Conservation (phyloP, 257 asterid genomes). For the Salvia hispanica region DNA sequence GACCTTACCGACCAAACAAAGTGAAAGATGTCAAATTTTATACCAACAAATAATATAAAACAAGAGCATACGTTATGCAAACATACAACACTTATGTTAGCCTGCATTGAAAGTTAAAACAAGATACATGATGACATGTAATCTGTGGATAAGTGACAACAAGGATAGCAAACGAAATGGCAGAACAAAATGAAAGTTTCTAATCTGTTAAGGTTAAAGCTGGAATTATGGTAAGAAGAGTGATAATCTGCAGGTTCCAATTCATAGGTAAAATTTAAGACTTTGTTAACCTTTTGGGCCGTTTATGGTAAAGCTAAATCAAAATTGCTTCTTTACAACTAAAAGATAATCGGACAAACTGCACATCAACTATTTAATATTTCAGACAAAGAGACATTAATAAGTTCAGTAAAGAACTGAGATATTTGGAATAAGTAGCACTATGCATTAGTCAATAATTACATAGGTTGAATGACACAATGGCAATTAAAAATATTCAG, state of each 20-base stretch:
- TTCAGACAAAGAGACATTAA: background rate
- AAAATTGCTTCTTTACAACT: background rate
- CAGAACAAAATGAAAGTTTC: background rate
- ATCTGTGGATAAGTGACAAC: no score
- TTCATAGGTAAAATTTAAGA: background rate
- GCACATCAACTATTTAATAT: no score
- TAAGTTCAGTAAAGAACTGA: background rate
- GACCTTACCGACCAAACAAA: background rate
- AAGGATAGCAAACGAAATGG: slow-evolving; percentile 1
- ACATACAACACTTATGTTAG: background rate
- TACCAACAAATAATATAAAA: slow-evolving; percentile 3
- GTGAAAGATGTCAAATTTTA: background rate
- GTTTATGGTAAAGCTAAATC: background rate
- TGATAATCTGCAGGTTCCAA: background rate
- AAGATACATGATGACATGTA: no score
- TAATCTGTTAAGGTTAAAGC: background rate
- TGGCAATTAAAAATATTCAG: slow-evolving; percentile 6
- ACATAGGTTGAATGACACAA: background rate
- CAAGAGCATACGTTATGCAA: background rate
- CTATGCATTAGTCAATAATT: background rate
- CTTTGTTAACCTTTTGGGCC: background rate
- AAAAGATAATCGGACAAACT: background rate
- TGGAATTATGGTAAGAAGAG: background rate
- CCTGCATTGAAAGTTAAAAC: no score
- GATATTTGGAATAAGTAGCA: background rate